A percentile compares a stretch with the other conserved stretches of the same genome.
Conservation (phyloP, 1,284 basidiomycete genomes). For the Boletus austroedulis region DNA sequence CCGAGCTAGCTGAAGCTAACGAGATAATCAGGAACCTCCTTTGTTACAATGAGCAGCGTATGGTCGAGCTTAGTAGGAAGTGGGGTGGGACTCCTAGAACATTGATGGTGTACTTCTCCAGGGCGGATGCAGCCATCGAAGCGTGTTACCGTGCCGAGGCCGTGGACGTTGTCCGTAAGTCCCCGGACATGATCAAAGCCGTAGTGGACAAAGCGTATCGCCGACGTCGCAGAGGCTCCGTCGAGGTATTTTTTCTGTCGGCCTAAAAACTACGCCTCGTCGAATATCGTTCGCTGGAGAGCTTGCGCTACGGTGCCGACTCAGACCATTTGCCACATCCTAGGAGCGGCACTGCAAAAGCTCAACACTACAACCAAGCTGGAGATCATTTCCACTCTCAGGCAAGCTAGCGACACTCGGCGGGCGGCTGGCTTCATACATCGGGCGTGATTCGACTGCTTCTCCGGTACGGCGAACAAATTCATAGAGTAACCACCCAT, state of each 20-base stretch:
- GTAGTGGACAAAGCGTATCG: background rate
- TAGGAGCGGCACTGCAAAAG: background rate
- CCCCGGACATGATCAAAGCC: fast-evolving
- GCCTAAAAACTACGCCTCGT: background rate
- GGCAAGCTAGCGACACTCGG: background rate
- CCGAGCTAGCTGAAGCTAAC: background rate
- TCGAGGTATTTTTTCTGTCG: background rate
- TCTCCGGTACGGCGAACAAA: background rate
- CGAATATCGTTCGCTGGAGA: background rate
- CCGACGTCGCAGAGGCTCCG: background rate
- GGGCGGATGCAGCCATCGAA: background rate
- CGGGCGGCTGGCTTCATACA: background rate
- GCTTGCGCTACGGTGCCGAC: background rate
- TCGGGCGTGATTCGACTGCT: conserved; percentile 7
- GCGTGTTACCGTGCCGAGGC: fast-evolving
- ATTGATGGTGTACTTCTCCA: background rate
- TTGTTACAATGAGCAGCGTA: background rate
- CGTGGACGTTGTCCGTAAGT: background rate
- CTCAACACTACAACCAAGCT: background rate
- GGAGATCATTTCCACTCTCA: background rate
- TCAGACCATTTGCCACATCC: background rate
- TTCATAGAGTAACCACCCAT: background rate
- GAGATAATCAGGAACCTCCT: background rate
- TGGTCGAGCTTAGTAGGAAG: background rate
- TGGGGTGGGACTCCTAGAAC: background rate